Percentiles rank a stretch among this genome's conserved stretches.
phyloP scores from a whole-genome alignment of 1,139 yeast genomes.

The Scheffersomyces parashehatae region DNA sequence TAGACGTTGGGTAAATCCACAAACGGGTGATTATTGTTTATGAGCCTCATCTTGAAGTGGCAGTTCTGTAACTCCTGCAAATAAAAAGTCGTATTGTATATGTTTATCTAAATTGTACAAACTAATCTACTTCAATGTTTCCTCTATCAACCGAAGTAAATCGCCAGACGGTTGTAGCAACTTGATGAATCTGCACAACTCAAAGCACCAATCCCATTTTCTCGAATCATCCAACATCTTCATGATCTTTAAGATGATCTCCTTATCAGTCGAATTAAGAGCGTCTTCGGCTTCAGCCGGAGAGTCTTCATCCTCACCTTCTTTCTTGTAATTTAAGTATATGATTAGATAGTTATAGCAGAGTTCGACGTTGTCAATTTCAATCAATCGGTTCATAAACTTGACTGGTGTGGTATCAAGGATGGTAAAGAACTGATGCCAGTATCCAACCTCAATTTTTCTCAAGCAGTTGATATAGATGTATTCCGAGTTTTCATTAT shows the following conservation, averaged over 20 bases:
- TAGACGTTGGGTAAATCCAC: too few relatives aligned
- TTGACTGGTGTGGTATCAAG: constrained; percentile 38
- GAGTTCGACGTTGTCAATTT: constrained; percentile 35
- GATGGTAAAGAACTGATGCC: constrained; percentile 38
- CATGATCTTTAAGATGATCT: constrained; percentile 36
- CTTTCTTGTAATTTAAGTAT: constrained; percentile 42
- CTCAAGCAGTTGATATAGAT: constrained; percentile 45
- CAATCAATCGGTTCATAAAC: constrained; percentile 40
- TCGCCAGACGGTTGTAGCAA: constrained; percentile 41
- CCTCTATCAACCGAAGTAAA: constrained; percentile 17
- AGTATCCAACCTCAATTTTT: constrained; percentile 43
- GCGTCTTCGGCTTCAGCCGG: constrained; percentile 1
- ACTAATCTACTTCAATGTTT: not conserved
- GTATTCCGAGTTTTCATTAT: constrained; percentile 26
- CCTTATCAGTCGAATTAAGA: constrained; percentile 31
- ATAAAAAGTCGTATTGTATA: too few relatives aligned
- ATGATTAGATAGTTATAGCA: constrained; percentile 46
- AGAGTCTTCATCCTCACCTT: constrained; percentile 13
- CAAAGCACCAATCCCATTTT: constrained; percentile 50
- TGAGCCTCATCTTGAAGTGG: too few relatives aligned
- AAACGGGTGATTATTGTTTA: too few relatives aligned
- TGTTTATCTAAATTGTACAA: too few relatives aligned
- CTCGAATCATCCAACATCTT: constrained; percentile 31
- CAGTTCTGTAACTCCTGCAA: too few relatives aligned
- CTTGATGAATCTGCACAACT: constrained; percentile 46